These are phyloP conservation scores for Exophiala lecanii-corni DNA, from an alignment of 2,329 filamentous ascomycete genomes.

Conservation along the genomic window DNA sequence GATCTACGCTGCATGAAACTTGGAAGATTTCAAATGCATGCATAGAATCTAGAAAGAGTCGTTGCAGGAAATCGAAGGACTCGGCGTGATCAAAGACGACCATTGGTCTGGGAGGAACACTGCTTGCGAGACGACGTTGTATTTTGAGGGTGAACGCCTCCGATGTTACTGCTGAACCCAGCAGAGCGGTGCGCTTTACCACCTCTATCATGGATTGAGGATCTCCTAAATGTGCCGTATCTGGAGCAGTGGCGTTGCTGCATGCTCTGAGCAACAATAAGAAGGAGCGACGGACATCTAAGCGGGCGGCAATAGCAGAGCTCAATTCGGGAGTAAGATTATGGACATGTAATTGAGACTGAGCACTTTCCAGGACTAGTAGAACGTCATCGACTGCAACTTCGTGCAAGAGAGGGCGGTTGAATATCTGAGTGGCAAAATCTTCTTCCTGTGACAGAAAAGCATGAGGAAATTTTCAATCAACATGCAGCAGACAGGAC, in stretches of 20 bases:
- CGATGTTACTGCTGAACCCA: slow-evolving; percentile 59
- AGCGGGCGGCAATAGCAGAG: slow-evolving; percentile 58
- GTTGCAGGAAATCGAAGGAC: slow-evolving; percentile 64
- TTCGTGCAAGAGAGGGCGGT: slow-evolving; percentile 66
- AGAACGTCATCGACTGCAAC: slow-evolving; percentile 57
- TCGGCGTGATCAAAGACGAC: slow-evolving; percentile 67
- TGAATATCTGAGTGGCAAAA: slow-evolving; percentile 88
- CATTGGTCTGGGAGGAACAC: slow-evolving; percentile 86
- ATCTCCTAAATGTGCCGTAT: not conserved
- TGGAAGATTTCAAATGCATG: slow-evolving; percentile 63
- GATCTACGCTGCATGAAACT: slow-evolving; percentile 19
- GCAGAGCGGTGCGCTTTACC: slow-evolving; percentile 55
- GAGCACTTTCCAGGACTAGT: slow-evolving; percentile 51
- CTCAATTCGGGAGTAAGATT: slow-evolving; percentile 35
- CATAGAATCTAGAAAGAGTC: slow-evolving; percentile 66
- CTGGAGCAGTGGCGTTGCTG: slow-evolving; percentile 1
- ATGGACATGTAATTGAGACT: slow-evolving; percentile 45
- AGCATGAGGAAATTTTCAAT: not conserved
- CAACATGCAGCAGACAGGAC: slow-evolving; percentile 22
- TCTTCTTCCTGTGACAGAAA: slow-evolving; percentile 70
- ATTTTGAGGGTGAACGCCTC: slow-evolving; percentile 87
- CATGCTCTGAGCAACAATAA: slow-evolving; percentile 40
- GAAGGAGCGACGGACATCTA: slow-evolving; percentile 50
- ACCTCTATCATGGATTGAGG: slow-evolving; percentile 40
- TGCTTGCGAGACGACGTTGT: slow-evolving; percentile 86